Conservation (phyloP, 1,139 yeast species). For the Debaryomyces udenii region DNA sequence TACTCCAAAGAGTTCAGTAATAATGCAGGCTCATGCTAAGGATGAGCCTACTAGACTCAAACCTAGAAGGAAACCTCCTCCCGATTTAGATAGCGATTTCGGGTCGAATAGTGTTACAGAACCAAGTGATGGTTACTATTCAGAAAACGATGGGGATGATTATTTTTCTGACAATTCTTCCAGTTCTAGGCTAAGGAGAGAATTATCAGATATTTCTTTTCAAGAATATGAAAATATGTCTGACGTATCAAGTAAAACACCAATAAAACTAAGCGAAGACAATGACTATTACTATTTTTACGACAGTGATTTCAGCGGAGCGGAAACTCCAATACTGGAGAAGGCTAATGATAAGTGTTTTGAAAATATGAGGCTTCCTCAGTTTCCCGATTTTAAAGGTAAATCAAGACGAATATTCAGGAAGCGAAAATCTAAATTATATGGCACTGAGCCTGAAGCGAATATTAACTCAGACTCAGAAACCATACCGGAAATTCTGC, state of each 20-base stretch:
- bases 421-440: background rate
- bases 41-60: conserved; percentile 9
- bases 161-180: conserved; percentile 8
- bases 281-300: conserved; percentile 7
- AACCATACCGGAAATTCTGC: background rate
- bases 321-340: conserved; percentile 2
- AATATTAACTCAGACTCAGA: conserved; percentile 1
- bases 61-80: conserved; percentile 34
- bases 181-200: background rate
- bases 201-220: conserved; percentile 1
- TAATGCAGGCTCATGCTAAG: conserved; percentile 3
- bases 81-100: conserved; percentile 14
- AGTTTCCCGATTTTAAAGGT: conserved; percentile 29
- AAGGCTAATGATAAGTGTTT: conserved; percentile 8
- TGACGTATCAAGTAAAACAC: conserved; percentile 5
- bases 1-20: conserved; percentile 7
- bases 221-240: background rate
- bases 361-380: conserved; percentile 23
- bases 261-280: conserved; percentile 3
- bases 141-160: conserved; percentile 13
- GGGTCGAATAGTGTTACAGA: background rate
- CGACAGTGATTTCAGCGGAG: conserved; percentile 6
- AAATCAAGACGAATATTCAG: conserved; percentile 12
- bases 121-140: conserved; percentile 9
- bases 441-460: background rate